Evolutionary conservation across 106 monocot species (phyloP), one percentile per base, ranked within the genome.

Genomic region (Narthecium ossifragum): DNA sequence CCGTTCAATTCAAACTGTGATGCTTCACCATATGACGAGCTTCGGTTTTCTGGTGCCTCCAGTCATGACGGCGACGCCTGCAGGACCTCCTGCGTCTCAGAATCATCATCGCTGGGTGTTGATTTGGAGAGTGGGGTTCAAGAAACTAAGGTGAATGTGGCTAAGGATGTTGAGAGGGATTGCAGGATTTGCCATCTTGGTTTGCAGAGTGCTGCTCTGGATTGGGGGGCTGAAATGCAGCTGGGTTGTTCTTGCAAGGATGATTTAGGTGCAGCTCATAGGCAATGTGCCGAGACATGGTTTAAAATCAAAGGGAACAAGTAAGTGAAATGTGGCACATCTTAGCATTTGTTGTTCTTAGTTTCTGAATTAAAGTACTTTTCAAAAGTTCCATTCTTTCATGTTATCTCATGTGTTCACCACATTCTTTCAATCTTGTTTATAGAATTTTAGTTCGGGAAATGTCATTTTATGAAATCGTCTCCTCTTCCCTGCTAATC

Each of bases 231-330:
- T 14, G 59, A 72, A 20, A 81, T 85, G 25, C 63, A 71, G 7
- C 64, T 85, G 62, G 85, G 85, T 31, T 85, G 85, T 46, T 80
- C 80, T 30, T 85, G 85, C 66, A 85, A 85, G 64, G 74, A 71
- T 54, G 85, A 85, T 72, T 57, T 85, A 5, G 77, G 73, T 30
- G 62, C 67, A 30, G 76, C 85, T 3, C 85, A 85, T 62, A 73
- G 71, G 59, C 76, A 78, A 53, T 85, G 85, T 18, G 85, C 85
- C 14, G 85, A 85, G 67, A 81, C 80, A 7, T 85, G 85, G 85
- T 85, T 85, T 65, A 85, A 80, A n/a, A 80, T 80, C 79, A 85
- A 70, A 67, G 85, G 85, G 36, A 81, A 85, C 77, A 77, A 74
- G 85, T 85, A 66, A 70, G 79, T n/a, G n/a, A 40, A 45, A 25